Percentiles rank a stretch among this genome's conserved stretches.
Conservation (phyloP, 495 filamentous ascomycete genomes). For the Aspergillus conjunctus region DNA sequence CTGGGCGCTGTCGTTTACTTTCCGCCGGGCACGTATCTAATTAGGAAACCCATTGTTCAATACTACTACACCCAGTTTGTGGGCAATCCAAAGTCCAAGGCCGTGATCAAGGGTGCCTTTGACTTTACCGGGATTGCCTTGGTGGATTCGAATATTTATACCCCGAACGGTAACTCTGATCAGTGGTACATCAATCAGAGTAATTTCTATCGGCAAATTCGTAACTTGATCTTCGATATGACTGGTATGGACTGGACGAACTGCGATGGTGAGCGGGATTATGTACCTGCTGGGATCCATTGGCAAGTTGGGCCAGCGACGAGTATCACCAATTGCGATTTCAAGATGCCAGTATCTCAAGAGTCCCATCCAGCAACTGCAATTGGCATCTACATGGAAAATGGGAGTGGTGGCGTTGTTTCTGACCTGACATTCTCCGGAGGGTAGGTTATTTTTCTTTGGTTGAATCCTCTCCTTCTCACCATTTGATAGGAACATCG, state of each 20-base stretch:
- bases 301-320: conserved; percentile 48
- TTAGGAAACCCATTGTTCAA: conserved; percentile 59
- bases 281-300: conserved; percentile 31
- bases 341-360: conserved; percentile 44
- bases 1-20: conserved; percentile 57
- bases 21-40: conserved; percentile 61
- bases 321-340: conserved; percentile 51
- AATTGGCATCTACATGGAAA: conserved; percentile 49
- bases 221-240: conserved; percentile 43
- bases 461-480: conserved; percentile 35
- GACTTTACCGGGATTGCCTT: conserved; percentile 43
- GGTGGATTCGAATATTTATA: conserved; percentile 48
- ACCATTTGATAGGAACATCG: background rate
- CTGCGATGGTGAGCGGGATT: conserved; percentile 17
- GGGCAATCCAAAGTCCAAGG: conserved; percentile 41
- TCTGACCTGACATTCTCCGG: conserved; percentile 36
- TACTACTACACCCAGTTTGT: conserved; percentile 68
- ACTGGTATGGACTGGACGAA: conserved; percentile 17
- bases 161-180: conserved; percentile 33
- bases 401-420: conserved; percentile 46
- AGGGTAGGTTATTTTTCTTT: conserved; percentile 31
- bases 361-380: conserved; percentile 23
- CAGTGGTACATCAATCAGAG: conserved; percentile 29
- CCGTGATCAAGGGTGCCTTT: conserved; percentile 6
- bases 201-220: conserved; percentile 40